A percentile compares a stretch with the other conserved stretches of the same genome.
Evolutionary conservation across 345 rosid species (phyloP).

Genomic region (Eucalyptus marginata): DNA sequence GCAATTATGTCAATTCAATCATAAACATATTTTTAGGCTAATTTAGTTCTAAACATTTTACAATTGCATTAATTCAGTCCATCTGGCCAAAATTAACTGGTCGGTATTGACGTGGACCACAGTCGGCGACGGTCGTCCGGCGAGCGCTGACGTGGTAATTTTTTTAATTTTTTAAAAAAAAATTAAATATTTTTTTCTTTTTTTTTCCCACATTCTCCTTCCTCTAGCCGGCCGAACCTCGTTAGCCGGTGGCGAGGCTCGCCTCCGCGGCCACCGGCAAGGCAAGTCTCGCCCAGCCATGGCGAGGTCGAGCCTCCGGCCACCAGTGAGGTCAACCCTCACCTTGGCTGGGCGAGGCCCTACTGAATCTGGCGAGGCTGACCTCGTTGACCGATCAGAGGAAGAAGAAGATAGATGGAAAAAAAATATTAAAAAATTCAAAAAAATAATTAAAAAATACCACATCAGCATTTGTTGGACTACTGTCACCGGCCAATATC

Average conservation of each 20-base stretch:
- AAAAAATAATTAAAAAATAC: rapidly evolving
- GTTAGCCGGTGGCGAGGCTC: rapidly evolving
- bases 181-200: too few relatives aligned
- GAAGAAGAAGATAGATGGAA: too few relatives aligned
- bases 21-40: rapidly evolving
- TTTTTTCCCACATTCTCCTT: too few relatives aligned
- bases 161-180: rapidly evolving
- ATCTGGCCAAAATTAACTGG: rapidly evolving
- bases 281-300: rapidly evolving
- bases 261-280: rapidly evolving
- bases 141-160: rapidly evolving
- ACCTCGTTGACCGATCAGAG: rapidly evolving
- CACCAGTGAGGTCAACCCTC: rapidly evolving
- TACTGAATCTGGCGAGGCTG: rapidly evolving
- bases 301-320: too few relatives aligned
- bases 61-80: rapidly evolving
- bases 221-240: rapidly evolving
- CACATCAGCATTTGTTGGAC: too few relatives aligned
- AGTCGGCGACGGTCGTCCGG: rapidly evolving
- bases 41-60: rapidly evolving
- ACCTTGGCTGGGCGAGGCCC: too few relatives aligned
- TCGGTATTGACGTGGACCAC: too few relatives aligned
- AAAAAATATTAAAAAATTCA: too few relatives aligned
- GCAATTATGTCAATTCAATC: rapidly evolving
- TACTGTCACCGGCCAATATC: too few relatives aligned